phyloP scores from a whole-genome alignment of 2,329 filamentous ascomycete species.

The Aspergillus eucalypticola region DNA sequence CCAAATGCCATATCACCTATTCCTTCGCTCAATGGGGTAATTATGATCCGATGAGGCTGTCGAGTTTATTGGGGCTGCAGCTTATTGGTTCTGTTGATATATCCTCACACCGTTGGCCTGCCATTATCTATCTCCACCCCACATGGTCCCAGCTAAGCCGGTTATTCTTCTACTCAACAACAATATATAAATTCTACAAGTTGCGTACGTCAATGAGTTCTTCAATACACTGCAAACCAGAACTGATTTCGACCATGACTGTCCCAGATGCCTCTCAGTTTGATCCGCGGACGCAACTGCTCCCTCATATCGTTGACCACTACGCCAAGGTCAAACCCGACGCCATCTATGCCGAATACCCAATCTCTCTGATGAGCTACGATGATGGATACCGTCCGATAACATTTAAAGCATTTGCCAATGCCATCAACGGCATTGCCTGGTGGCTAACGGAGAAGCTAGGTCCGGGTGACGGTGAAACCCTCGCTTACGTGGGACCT shows the following conservation, averaged over 20 bases:
- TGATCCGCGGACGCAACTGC: slow-evolving; percentile 13
- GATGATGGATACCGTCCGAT: slow-evolving; percentile 34
- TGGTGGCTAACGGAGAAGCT: slow-evolving; percentile 29
- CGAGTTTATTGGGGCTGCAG: no score
- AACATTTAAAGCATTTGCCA: slow-evolving; percentile 30
- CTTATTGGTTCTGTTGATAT: no score
- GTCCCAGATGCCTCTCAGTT: background rate
- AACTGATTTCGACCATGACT: background rate
- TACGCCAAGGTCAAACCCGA: slow-evolving; percentile 32
- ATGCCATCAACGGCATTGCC: slow-evolving; percentile 28
- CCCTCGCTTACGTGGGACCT: slow-evolving; percentile 44
- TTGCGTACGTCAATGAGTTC: no score
- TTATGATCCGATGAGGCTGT: no score
- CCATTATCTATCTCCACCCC: no score
- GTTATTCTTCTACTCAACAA: no score
- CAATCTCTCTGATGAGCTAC: slow-evolving; percentile 27
- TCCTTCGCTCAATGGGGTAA: no score
- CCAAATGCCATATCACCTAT: no score
- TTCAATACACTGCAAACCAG: no score
- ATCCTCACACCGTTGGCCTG: no score
- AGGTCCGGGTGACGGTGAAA: slow-evolving; percentile 32
- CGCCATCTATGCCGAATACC: slow-evolving; percentile 36
- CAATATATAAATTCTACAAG: no score
- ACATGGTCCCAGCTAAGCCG: no score
- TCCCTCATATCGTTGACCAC: slow-evolving; percentile 40